A percentile compares a stretch with the other conserved stretches of the same genome.
These are phyloP conservation scores for Venturia oleaginea DNA, from an alignment of 2,329 filamentous ascomycete genomes.

Conservation along the genomic window DNA sequence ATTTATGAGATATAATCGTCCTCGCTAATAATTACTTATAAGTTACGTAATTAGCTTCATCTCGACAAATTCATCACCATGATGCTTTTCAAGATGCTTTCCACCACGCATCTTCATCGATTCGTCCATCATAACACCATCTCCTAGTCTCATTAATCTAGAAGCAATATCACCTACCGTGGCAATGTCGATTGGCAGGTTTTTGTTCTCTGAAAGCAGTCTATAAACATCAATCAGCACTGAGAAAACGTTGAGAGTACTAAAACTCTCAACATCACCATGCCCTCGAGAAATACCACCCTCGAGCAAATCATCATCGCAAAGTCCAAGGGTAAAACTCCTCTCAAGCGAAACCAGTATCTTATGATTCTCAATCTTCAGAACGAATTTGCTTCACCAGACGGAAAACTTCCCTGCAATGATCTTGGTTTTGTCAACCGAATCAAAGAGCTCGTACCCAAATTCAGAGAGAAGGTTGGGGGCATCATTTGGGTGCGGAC, in stretches of 20 bases:
- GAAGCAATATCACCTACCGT: not conserved
- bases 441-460: slow-evolving; percentile 55
- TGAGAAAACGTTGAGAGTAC: too few relatives aligned
- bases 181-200: not conserved
- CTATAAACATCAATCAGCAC: not conserved
- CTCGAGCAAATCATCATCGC: not conserved
- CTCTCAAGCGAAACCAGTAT: slow-evolving; percentile 40
- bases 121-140: too few relatives aligned
- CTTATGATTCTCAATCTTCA: slow-evolving; percentile 81
- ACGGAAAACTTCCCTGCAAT: slow-evolving; percentile 59
- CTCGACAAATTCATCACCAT: not conserved
- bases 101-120: not conserved
- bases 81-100: not conserved
- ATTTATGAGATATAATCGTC: too few relatives aligned
- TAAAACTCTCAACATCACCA: not conserved
- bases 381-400: slow-evolving; percentile 70
- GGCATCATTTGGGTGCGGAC: slow-evolving; percentile 80
- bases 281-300: not conserved
- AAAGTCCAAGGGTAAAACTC: not conserved
- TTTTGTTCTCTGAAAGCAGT: not conserved
- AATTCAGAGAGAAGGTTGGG: slow-evolving; percentile 60
- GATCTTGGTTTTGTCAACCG: slow-evolving; percentile 58
- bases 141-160: not conserved
- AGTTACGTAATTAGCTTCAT: not conserved
- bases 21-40: too few relatives aligned